Evolutionary conservation across 495 filamentous ascomycete species (phyloP), one percentile per base, ranked within the genome.

Genomic region (Xylaria acuta): DNA sequence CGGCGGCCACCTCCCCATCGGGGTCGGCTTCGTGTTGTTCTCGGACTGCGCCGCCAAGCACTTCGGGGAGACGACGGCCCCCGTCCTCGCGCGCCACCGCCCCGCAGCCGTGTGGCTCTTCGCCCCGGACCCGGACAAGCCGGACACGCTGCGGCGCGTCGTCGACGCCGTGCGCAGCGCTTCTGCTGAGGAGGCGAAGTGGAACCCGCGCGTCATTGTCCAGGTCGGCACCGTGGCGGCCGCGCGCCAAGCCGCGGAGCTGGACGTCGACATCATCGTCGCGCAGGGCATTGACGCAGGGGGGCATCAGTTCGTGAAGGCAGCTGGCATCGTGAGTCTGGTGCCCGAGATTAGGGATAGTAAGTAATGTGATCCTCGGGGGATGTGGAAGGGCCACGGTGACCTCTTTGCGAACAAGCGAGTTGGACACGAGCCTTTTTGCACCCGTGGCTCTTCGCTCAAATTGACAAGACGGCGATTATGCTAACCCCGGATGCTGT

Each of bases 51-150:
- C 75, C 2, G 22, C 58, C 0, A 5, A 27, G 3, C 72, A 81
- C 62, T 83, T 85, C 70, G 65, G 56, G n/a, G 56, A 73, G 43
- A 83, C 78, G 9, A 69, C 74, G 12, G 72, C 82, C 2, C 83
- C 83, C 3, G 69, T 84, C 20, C 73, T 85, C 80, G 71, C 59
- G 47, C 78, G 81, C 16, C 87, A 86, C 76, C 82, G 79, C 4
- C 92, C 93, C 0, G 87, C 86, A 32, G 93, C 92, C 0, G 85
- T 89, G 5, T 96, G 93, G 93, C 82, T 96, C n/a, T 95, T 90
- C 71, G 92, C 92, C 0, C 89, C 91, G 0, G 76, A 81, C 9
- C 73, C 79, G 1, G 82, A 87, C 7, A 79, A 88, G 20, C 80
- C 84, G 4, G 73, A 76, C 0, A 92, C 89, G 83, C 78, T 90